A percentile compares a stretch with the other conserved stretches of the same genome.
phyloP scores from a whole-genome alignment of 1,284 basidiomycete species.

The Naganishia sp. region DNA sequence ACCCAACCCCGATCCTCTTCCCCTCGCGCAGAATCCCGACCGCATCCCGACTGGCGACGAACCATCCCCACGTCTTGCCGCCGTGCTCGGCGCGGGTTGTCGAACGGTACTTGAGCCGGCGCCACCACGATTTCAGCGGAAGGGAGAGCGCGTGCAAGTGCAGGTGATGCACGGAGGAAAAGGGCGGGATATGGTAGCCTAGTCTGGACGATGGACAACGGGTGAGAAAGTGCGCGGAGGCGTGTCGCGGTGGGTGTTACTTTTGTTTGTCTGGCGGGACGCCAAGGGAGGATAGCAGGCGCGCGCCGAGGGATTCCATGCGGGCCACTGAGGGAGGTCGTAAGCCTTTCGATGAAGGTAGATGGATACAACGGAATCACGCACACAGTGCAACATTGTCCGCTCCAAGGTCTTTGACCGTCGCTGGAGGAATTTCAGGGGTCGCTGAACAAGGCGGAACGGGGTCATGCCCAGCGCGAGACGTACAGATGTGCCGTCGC shows the following conservation, averaged over 20 bases:
- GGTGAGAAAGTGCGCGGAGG: not conserved
- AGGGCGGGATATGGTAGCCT: slow-evolving; percentile 81
- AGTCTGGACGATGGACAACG: no score
- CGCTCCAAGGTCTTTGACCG: slow-evolving; percentile 58
- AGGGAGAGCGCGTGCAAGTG: slow-evolving; percentile 75
- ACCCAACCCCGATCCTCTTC: slow-evolving; percentile 21
- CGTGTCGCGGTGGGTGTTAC: slow-evolving; percentile 47
- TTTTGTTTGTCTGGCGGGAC: slow-evolving; percentile 55
- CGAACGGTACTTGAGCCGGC: slow-evolving; percentile 64
- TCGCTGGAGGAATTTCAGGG: slow-evolving; percentile 48
- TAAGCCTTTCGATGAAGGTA: slow-evolving; percentile 1
- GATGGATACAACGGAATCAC: slow-evolving; percentile 29
- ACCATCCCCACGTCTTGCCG: slow-evolving; percentile 76
- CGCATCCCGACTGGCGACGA: slow-evolving; percentile 53
- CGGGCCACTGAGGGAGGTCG: slow-evolving; percentile 56
- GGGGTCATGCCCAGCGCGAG: not conserved
- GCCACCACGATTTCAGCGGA: slow-evolving; percentile 61
- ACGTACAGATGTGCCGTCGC: slow-evolving; percentile 62
- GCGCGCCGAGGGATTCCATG: slow-evolving; percentile 65
- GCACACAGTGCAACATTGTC: slow-evolving; percentile 60
- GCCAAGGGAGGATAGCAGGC: slow-evolving; percentile 56
- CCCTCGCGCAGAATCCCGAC: slow-evolving; percentile 23
- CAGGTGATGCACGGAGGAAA: slow-evolving; percentile 74
- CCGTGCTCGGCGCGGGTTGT: slow-evolving; percentile 10
- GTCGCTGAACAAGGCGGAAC: not conserved